Evolutionary conservation across 805 yeast species (phyloP).

Genomic region (Lipomyces japonicus): DNA sequence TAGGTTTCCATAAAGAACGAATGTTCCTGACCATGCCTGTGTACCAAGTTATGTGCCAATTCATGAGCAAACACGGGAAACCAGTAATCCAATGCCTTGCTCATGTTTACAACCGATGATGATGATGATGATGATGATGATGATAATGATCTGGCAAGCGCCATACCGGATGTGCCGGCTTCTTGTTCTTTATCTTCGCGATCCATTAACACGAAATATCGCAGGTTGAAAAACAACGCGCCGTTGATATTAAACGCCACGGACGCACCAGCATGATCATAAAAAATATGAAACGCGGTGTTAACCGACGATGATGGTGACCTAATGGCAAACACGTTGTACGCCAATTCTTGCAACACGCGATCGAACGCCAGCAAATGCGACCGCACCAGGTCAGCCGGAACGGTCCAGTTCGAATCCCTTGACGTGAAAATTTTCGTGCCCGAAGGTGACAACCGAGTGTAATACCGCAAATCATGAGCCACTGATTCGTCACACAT

Average conservation of each 20-base stretch:
- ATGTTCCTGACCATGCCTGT: slow-evolving; percentile 39
- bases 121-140: slow-evolving; percentile 5
- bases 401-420: slow-evolving; percentile 1
- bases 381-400: slow-evolving; percentile 10
- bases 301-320: too few species aligned
- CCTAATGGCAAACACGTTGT: slow-evolving; percentile 30
- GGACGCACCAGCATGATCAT: slow-evolving; percentile 29
- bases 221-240: slow-evolving; percentile 40
- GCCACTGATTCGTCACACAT: slow-evolving; percentile 24
- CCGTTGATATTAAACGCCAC: slow-evolving; percentile 42
- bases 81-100: slow-evolving; percentile 37
- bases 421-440: slow-evolving; percentile 16
- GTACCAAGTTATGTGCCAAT: slow-evolving; percentile 40
- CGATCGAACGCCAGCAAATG: background rate
- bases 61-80: slow-evolving; percentile 42
- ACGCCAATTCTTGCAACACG: slow-evolving; percentile 15
- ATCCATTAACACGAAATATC: slow-evolving; percentile 31
- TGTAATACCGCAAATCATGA: slow-evolving; percentile 18
- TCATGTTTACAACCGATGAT: slow-evolving; percentile 11
- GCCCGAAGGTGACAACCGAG: slow-evolving; percentile 11
- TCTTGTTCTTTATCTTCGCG: slow-evolving; percentile 2
- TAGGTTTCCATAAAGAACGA: slow-evolving; percentile 38
- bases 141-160: too few species aligned
- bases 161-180: slow-evolving; percentile 4
- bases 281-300: slow-evolving; percentile 34